Percentiles rank a stretch among this genome's conserved stretches.
These are phyloP conservation scores for Gentiana straminea DNA, from an alignment of 257 asterid genomes.

Conservation along the genomic window DNA sequence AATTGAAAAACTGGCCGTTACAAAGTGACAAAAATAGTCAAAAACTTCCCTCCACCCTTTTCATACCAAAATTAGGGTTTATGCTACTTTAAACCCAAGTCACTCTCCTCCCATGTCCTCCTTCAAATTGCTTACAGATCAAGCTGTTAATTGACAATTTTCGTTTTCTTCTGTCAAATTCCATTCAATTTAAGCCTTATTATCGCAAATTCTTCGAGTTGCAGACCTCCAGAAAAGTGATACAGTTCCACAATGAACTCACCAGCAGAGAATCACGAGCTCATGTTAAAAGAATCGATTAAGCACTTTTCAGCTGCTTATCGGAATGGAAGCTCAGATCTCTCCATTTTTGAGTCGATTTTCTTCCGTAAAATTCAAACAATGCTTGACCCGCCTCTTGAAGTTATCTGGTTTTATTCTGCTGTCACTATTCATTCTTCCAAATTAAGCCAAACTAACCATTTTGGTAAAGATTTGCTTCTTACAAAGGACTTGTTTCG, in stretches of 20 bases:
- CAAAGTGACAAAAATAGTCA: background rate
- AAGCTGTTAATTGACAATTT: no score
- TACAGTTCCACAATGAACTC: constrained; percentile 23
- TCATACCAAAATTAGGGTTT: constrained; percentile 13
- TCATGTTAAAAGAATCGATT: constrained; percentile 60
- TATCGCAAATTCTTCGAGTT: background rate
- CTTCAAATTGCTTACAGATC: background rate
- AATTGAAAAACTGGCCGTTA: constrained; percentile 26
- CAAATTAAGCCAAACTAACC: constrained; percentile 23
- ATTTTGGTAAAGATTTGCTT: constrained; percentile 19
- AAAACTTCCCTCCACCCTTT: constrained; percentile 13
- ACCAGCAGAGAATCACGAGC: constrained; percentile 25
- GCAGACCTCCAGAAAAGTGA: background rate
- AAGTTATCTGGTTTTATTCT: constrained; percentile 77
- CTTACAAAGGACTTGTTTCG: constrained; percentile 58
- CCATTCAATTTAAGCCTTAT: background rate
- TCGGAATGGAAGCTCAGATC: constrained; percentile 49
- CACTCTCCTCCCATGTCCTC: background rate
- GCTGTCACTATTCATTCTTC: constrained; percentile 56
- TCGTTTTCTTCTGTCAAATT: background rate
- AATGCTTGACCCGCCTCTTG: constrained; percentile 86
- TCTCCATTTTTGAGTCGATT: constrained; percentile 59
- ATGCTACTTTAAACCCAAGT: constrained; percentile 11
- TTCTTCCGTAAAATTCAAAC: constrained; percentile 67
- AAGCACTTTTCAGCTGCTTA: constrained; percentile 48